Evolutionary conservation across 208 protist genomes (phyloP).

Genomic region (Trypanosoma mega): DNA sequence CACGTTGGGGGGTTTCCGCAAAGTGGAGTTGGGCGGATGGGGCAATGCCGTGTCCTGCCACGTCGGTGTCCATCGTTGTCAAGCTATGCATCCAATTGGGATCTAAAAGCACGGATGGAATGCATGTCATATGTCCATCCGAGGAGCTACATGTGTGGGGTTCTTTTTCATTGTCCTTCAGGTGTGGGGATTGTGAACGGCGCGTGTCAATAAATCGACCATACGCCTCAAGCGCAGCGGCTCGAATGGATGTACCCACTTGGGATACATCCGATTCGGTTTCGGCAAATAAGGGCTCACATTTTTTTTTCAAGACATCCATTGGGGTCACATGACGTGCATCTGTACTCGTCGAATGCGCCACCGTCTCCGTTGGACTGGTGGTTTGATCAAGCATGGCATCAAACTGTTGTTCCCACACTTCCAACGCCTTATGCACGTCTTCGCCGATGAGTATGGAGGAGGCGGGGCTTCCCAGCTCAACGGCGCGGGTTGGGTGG

Average conservation of each 20-base stretch:
- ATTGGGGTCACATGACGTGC: no score
- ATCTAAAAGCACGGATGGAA: conserved; percentile 25
- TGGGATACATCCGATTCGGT: no score
- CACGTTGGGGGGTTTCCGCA: no score
- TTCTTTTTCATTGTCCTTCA: background rate
- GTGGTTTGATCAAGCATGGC: background rate
- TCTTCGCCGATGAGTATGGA: conserved; percentile 22
- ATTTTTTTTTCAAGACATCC: no score
- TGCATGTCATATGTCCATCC: background rate
- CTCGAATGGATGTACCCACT: no score
- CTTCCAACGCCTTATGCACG: conserved; percentile 17
- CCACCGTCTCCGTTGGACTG: background rate
- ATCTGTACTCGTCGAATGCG: background rate
- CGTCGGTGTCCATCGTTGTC: conserved; percentile 35
- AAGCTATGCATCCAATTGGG: conserved; percentile 38
- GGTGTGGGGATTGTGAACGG: no score
- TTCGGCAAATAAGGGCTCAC: no score
- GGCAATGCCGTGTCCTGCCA: conserved; percentile 24
- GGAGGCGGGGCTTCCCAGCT: no score
- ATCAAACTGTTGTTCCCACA: conserved; percentile 23
- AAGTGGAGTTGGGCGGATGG: conserved; percentile 11
- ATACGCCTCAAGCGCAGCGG: background rate
- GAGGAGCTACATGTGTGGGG: background rate
- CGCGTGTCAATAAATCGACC: background rate
- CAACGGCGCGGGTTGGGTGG: background rate